These are phyloP conservation scores for Macrophomina tecta DNA, from an alignment of 2,329 filamentous ascomycete genomes.

Conservation along the genomic window DNA sequence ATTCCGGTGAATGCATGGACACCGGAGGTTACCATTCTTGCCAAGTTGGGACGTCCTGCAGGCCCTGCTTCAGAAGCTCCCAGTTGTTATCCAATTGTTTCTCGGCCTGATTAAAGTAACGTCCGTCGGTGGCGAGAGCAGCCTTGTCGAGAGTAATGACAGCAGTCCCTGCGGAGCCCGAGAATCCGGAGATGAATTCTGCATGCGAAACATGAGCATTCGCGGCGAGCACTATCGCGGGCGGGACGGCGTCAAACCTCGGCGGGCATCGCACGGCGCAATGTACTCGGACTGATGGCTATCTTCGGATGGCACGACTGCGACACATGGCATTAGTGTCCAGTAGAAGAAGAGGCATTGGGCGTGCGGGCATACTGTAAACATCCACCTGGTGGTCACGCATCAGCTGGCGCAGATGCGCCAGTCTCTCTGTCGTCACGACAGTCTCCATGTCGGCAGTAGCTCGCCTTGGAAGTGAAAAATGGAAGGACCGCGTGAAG, in stretches of 20 bases:
- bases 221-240: constrained; percentile 28
- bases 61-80: constrained; percentile 87
- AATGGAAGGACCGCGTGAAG: constrained; percentile 38
- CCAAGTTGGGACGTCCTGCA: constrained; percentile 95
- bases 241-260: constrained; percentile 57
- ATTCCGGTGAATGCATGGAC: not conserved
- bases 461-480: constrained; percentile 36
- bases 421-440: constrained; percentile 77
- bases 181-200: constrained; percentile 92
- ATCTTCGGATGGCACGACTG: constrained; percentile 96
- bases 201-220: constrained; percentile 36
- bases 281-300: constrained; percentile 98
- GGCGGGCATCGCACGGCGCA: constrained; percentile 88
- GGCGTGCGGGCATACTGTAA: constrained; percentile 69
- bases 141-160: constrained; percentile 87
- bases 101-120: constrained; percentile 96
- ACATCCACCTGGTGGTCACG: constrained; percentile 83
- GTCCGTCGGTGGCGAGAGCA: constrained; percentile 89
- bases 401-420: constrained; percentile 84
- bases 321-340: constrained; percentile 45
- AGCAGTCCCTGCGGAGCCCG: constrained; percentile 91
- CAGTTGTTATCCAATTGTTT: constrained; percentile 93
- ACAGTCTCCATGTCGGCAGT: constrained; percentile 75
- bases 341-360: constrained; percentile 33
- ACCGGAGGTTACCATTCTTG: constrained; percentile 77